These are phyloP conservation scores for Cicer arietinum DNA, from an alignment of 306 rosid species.

Conservation along the genomic window DNA sequence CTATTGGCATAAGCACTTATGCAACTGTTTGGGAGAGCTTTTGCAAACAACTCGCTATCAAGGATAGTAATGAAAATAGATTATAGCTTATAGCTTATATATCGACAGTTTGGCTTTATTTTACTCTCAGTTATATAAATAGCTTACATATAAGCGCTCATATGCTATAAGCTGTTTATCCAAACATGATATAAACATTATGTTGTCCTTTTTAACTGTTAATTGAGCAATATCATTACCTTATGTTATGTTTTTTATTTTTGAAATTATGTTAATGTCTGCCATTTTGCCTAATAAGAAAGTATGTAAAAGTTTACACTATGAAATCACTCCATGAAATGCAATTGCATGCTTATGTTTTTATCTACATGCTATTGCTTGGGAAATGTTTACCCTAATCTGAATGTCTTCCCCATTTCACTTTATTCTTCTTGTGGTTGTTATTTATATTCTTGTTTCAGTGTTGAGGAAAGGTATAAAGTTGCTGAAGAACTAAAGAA, in stretches of 20 bases:
- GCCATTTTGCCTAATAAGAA: not conserved
- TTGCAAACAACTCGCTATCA: no score
- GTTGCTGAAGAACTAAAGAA: conserved; percentile 94
- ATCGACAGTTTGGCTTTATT: no score
- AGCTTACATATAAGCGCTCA: no score
- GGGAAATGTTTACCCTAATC: not conserved
- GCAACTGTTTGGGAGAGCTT: no score
- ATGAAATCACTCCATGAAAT: not conserved
- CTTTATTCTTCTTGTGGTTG: not conserved
- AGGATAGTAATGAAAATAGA: no score
- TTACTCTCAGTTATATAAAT: no score
- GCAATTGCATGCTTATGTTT: not conserved
- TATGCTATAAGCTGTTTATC: no score
- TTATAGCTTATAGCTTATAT: no score
- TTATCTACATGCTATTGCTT: not conserved
- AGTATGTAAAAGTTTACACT: not conserved
- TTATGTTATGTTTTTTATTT: conserved; percentile 11
- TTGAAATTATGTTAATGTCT: not conserved
- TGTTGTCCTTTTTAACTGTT: conserved; percentile 15
- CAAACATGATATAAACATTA: not conserved
- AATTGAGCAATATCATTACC: not conserved
- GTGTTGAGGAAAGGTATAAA: conserved; percentile 73
- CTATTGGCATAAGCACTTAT: no score
- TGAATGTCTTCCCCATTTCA: not conserved
- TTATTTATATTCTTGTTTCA: conserved; percentile 41